Percentiles rank a stretch among this genome's conserved stretches.
Evolutionary conservation across 1,284 basidiomycete species (phyloP).

Genomic region (Ceratobasidium sp.): DNA sequence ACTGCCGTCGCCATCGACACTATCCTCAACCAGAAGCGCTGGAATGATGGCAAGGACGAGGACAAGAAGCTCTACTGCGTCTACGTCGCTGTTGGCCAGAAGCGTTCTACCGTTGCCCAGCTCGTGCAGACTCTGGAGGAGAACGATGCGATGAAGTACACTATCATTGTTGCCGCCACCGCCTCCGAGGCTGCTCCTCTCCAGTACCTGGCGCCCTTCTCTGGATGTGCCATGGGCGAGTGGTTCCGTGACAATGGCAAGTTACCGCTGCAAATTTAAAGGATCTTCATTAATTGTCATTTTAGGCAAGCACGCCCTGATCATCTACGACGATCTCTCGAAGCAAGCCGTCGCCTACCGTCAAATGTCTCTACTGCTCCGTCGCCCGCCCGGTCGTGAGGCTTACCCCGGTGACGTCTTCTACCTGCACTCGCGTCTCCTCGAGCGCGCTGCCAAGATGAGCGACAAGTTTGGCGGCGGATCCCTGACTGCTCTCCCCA

Average conservation of each 20-base stretch:
- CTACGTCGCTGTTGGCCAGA: slow-evolving; percentile 99
- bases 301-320: slow-evolving; percentile 79
- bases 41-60: slow-evolving; percentile 98
- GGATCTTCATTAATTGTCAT: slow-evolving; percentile 28
- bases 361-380: slow-evolving; percentile 99
- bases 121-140: slow-evolving; percentile 99
- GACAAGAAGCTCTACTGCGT: slow-evolving; percentile 99
- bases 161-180: slow-evolving; percentile 98
- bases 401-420: slow-evolving; percentile 99
- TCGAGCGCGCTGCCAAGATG: slow-evolving; percentile 99
- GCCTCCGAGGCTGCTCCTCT: slow-evolving; percentile 99
- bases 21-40: slow-evolving; percentile 99
- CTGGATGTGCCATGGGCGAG: slow-evolving; percentile 99
- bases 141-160: slow-evolving; percentile 99
- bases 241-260: slow-evolving; percentile 99
- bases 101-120: slow-evolving; percentile 99
- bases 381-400: slow-evolving; percentile 99
- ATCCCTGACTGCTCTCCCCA: slow-evolving; percentile 97
- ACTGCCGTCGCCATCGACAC: slow-evolving; percentile 99
- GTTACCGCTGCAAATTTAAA: slow-evolving; percentile 58
- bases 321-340: slow-evolving; percentile 99
- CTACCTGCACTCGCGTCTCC: slow-evolving; percentile 99
- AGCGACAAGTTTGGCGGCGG: slow-evolving; percentile 98
- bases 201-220: slow-evolving; percentile 99
- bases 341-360: slow-evolving; percentile 99